Conservation (phyloP, 768 basidiomycete species). For the Pleurotus pulmonarius region DNA sequence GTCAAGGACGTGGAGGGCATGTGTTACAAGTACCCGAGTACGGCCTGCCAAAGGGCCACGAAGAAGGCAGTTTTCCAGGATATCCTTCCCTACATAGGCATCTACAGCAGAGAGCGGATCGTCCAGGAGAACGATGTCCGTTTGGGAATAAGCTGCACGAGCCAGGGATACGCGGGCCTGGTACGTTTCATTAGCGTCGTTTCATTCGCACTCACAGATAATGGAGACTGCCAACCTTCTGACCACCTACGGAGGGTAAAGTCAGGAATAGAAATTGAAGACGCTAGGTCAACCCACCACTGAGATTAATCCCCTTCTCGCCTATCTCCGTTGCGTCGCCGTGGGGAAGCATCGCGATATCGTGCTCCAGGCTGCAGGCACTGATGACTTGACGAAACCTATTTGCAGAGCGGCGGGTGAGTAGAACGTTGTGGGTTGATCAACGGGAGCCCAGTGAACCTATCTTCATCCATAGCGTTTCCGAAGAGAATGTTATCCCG, state of each 20-base stretch:
- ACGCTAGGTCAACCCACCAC: slow-evolving; percentile 32
- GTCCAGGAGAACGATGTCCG: slow-evolving; percentile 75
- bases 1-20: slow-evolving; percentile 52
- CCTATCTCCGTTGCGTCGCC: slow-evolving; percentile 72
- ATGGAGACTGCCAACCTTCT: slow-evolving; percentile 21
- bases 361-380: slow-evolving; percentile 67
- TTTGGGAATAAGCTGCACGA: slow-evolving; percentile 68
- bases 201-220: neutral
- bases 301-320: slow-evolving; percentile 72
- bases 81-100: slow-evolving; percentile 66
- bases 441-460: slow-evolving; percentile 16
- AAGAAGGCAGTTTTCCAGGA: slow-evolving; percentile 59
- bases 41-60: slow-evolving; percentile 46
- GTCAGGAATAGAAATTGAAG: neutral
- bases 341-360: slow-evolving; percentile 67
- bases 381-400: slow-evolving; percentile 55
- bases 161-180: slow-evolving; percentile 76
- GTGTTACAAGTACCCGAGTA: slow-evolving; percentile 63
- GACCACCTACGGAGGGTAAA: slow-evolving; percentile 20
- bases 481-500: slow-evolving; percentile 77
- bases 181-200: neutral
- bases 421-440: neutral
- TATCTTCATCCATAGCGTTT: slow-evolving; percentile 53
- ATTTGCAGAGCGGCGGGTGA: neutral
- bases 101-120: slow-evolving; percentile 82